phyloP scores from a whole-genome alignment of 2,329 filamentous ascomycete genomes.

The Pseudocercospora fuligena region DNA sequence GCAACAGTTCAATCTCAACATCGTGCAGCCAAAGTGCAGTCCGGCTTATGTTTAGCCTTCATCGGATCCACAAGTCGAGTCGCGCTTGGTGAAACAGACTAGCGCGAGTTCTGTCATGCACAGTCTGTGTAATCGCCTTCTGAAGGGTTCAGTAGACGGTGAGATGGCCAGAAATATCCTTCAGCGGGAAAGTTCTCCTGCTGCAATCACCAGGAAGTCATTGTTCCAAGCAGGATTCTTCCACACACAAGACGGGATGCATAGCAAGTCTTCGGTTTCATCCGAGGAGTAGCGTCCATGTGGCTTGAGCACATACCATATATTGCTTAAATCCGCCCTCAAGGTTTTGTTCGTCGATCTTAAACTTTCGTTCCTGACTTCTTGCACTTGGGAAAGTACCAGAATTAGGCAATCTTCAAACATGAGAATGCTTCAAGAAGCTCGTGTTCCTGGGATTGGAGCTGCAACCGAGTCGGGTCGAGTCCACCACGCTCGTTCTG shows the following conservation, averaged over 20 bases:
- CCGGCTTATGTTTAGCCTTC: conserved; percentile 2
- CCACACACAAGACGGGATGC: not conserved
- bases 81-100: not conserved
- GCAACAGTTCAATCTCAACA: not conserved
- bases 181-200: not conserved
- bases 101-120: not conserved
- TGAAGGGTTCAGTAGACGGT: not conserved
- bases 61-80: not conserved
- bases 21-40: not conserved
- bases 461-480: not conserved
- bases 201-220: too few species aligned
- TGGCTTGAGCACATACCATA: conserved; percentile 1
- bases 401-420: not conserved
- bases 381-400: not conserved
- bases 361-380: not conserved
- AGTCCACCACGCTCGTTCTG: not conserved
- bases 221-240: not conserved
- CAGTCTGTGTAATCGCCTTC: not conserved
- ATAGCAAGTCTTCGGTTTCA: not conserved
- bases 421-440: not conserved
- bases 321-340: not conserved
- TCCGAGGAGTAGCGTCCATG: not conserved
- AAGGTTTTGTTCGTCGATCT: not conserved
- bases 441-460: not conserved
- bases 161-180: not conserved